Conservation (phyloP, 257 asterid genomes). For the Echites panduratus region DNA sequence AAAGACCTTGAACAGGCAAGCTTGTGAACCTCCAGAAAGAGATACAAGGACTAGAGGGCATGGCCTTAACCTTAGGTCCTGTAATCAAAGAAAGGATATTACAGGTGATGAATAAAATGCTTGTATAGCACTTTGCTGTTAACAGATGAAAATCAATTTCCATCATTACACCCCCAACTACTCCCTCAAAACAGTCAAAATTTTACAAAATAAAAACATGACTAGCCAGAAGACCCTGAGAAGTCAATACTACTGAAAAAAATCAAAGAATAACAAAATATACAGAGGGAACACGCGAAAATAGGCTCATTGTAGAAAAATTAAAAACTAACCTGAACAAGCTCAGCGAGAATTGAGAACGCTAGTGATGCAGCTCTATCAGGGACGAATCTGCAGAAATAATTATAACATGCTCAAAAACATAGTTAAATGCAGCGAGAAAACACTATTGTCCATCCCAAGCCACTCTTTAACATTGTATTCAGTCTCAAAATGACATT, state of each 20-base stretch:
- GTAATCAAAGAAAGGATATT: conserved; percentile 14
- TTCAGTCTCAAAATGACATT: not conserved
- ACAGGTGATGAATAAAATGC: not conserved
- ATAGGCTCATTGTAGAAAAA: not conserved
- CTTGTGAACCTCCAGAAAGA: conserved; percentile 85
- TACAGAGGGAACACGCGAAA: no score
- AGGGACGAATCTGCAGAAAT: conserved; percentile 58
- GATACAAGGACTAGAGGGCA: conserved; percentile 76
- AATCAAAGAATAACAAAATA: not conserved
- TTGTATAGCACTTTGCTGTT: no score
- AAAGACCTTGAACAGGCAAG: conserved; percentile 86
- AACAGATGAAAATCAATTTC: not conserved
- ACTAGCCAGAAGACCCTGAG: not conserved
- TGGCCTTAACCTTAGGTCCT: conserved; percentile 66
- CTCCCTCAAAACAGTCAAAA: not conserved
- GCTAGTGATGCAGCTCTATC: conserved; percentile 86
- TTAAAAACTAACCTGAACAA: conserved; percentile 50
- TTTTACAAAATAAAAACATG: not conserved
- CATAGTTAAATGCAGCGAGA: not conserved
- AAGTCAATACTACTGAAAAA: not conserved
- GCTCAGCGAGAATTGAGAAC: conserved; percentile 56
- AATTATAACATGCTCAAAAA: conserved; percentile 13
- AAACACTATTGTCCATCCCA: not conserved
- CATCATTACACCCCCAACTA: not conserved
- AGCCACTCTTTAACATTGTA: not conserved